phyloP scores from a whole-genome alignment of 352 stramenopile genomes.

The Phytophthora pseudosyringae region DNA sequence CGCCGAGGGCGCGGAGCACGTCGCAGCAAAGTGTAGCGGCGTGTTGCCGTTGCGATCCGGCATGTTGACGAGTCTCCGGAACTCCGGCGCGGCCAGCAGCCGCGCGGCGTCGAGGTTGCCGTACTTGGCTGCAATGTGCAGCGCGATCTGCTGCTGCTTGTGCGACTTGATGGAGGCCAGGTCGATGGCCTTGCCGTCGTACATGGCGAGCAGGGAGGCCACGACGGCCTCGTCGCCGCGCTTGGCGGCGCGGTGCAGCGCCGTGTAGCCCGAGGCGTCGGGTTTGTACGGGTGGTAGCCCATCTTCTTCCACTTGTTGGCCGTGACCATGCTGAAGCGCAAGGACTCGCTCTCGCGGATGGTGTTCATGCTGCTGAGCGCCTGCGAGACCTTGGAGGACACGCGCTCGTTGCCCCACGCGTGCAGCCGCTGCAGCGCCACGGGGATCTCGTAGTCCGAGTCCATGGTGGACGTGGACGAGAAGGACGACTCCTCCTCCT shows the following conservation, averaged over 20 bases:
- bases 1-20: slow-evolving; percentile 53
- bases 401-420: slow-evolving; percentile 72
- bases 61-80: slow-evolving; percentile 64
- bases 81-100: slow-evolving; percentile 61
- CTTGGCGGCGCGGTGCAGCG: slow-evolving; percentile 78
- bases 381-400: slow-evolving; percentile 66
- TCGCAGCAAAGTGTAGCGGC: slow-evolving; percentile 82
- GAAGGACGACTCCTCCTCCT: slow-evolving; percentile 75
- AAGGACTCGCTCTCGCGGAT: slow-evolving; percentile 83
- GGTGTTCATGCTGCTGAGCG: slow-evolving; percentile 65
- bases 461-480: slow-evolving; percentile 86
- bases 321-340: slow-evolving; percentile 78
- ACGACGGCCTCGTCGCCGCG: slow-evolving; percentile 72
- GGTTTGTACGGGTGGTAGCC: slow-evolving; percentile 87
- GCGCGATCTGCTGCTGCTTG: slow-evolving; percentile 80
- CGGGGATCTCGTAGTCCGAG: slow-evolving; percentile 85
- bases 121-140: slow-evolving; percentile 87
- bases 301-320: slow-evolving; percentile 86
- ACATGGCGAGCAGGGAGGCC: slow-evolving; percentile 79
- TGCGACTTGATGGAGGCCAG: slow-evolving; percentile 66
- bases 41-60: slow-evolving; percentile 84
- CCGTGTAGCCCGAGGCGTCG: slow-evolving; percentile 80
- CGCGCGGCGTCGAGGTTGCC: slow-evolving; percentile 66
- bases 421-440: slow-evolving; percentile 68
- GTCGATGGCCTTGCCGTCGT: slow-evolving; percentile 75